Evolutionary conservation across 805 yeast species (phyloP), one percentile per base, ranked within the genome.

Genomic region (Teunomyces pallodes): DNA sequence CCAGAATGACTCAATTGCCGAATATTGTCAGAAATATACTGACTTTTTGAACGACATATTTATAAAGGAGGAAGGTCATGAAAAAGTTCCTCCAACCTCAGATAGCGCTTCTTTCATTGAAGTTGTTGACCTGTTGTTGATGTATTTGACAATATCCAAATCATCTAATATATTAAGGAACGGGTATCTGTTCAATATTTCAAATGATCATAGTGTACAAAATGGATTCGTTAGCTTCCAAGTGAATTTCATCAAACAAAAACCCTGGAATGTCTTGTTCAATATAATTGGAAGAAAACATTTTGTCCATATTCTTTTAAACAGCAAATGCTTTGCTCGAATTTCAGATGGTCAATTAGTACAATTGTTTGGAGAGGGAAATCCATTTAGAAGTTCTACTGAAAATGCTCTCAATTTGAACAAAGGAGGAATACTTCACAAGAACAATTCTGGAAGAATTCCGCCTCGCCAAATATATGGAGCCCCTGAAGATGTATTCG

Each of bases 211-310:
- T 12, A 20, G 10, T 7, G 41, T 26, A 12, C 41, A 26, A 38
- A 38, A 9, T 13, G 41, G 30, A 6, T 38, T 24, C 24, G 57
- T 58, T 2, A 64, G 59, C 50, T 62, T 73, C n/a, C 63, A 64
- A 20, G 69, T 71, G 2, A 64, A 69, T 13, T 46, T 60, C 1
- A 51, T 85, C 14, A 81, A 80, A 49, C 58, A 69, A 3, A 54
- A 65, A 3, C 51, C 59, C 2, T 83, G 87, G 82, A 69, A 70
- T 28, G 51, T 57, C 2, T 39, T 82, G 0, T 77, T 67, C 48
- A 50, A 48, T 2, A 28, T 62, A 1, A 52, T 81, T 1, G 85
- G 84, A 0, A 57, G 62, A 6, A 47, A 48, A 1, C 47, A 49
- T 1, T 82, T 83, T 55, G 42, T 72, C 4, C 48, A 69, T 6